Evolutionary conservation across 352 stramenopile genomes (phyloP).

Genomic region (Hyaloperonospora brassicae): DNA sequence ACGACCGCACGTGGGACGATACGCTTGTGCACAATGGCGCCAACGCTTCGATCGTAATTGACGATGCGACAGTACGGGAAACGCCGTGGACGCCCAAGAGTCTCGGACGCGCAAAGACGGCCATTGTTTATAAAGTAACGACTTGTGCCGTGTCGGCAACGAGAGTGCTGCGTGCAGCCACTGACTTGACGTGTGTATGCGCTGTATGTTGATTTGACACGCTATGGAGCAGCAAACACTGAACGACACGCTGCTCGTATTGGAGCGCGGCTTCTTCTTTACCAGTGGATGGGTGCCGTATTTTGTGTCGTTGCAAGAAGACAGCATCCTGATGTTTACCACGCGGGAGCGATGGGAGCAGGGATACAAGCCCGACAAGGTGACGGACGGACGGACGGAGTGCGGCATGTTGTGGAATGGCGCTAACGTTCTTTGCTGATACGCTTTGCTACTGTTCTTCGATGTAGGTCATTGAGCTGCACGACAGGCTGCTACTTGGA

Average conservation of each 20-base stretch:
- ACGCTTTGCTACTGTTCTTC: background rate
- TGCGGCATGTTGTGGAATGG: background rate
- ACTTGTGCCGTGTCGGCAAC: background rate
- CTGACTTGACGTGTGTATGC: no score
- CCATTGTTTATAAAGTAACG: conserved; percentile 79
- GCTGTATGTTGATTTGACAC: background rate
- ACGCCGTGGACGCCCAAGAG: conserved; percentile 81
- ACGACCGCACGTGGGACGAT: conserved; percentile 21
- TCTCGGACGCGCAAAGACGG: conserved; percentile 73
- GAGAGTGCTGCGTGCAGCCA: no score
- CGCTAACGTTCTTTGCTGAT: background rate
- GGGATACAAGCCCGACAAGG: conserved; percentile 71
- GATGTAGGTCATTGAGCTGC: conserved; percentile 60
- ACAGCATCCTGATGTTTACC: conserved; percentile 69
- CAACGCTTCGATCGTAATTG: conserved; percentile 68
- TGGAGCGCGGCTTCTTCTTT: conserved; percentile 82
- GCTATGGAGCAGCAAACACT: conserved; percentile 53
- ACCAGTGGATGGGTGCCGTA: conserved; percentile 71
- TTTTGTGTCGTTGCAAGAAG: conserved; percentile 79
- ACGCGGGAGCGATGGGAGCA: conserved; percentile 81
- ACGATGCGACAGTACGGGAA: conserved; percentile 35
- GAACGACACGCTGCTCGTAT: conserved; percentile 73
- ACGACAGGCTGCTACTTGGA: conserved; percentile 61
- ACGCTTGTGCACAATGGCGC: conserved; percentile 63
- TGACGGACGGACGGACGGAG: conserved; percentile 7